A percentile compares a stretch with the other conserved stretches of the same genome.
Evolutionary conservation across 257 asterid genomes (phyloP).

Genomic region (Przewalskia tangutica): DNA sequence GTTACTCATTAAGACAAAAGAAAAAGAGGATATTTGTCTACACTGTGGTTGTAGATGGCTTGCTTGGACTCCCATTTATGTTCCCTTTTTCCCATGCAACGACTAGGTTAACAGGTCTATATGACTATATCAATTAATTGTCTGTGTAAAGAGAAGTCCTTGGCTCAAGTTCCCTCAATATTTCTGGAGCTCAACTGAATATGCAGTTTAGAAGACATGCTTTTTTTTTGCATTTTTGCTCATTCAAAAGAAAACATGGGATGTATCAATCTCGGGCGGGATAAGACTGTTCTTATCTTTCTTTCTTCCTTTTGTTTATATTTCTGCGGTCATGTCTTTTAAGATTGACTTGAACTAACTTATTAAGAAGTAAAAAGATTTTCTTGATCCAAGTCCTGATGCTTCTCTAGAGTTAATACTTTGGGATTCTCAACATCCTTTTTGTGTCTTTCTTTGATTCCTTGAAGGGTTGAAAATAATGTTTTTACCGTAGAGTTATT

Average conservation of each 20-base stretch:
- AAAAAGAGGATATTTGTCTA: neutral
- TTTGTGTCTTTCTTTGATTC: neutral
- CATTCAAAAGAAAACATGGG: neutral
- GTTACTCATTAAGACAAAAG: neutral
- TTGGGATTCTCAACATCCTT: neutral
- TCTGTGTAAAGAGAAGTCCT: neutral
- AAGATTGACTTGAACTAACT: neutral
- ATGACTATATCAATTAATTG: no score
- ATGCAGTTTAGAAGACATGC: neutral
- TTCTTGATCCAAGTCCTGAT: neutral
- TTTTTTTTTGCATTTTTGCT: neutral
- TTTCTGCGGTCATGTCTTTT: neutral
- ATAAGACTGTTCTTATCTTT: neutral
- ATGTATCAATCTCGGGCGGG: neutral
- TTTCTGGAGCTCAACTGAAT: neutral
- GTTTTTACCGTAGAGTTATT: neutral
- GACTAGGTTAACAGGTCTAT: neutral
- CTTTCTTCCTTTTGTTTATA: neutral
- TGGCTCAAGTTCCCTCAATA: neutral
- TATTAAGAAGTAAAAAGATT: neutral
- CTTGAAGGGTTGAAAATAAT: neutral
- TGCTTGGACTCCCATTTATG: neutral
- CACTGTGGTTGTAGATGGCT: neutral
- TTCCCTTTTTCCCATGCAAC: neutral
- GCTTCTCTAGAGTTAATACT: neutral